These are phyloP conservation scores for Blastobotrys persicus DNA, from an alignment of 1,139 yeast species.

Conservation along the genomic window DNA sequence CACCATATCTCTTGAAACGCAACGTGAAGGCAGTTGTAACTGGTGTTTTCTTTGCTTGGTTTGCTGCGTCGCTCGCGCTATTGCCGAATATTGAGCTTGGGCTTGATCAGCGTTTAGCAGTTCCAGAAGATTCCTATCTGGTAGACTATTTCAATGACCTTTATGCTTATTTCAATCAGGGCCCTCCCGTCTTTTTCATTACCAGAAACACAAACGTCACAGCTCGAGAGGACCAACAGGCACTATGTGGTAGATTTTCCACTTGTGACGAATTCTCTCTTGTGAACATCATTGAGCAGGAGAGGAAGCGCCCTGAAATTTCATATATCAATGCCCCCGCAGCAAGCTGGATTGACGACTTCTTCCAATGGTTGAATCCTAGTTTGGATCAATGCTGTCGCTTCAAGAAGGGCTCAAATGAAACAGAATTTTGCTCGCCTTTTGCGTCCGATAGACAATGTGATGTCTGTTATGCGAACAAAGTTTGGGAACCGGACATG, in stretches of 20 bases:
- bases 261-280: conserved; percentile 77
- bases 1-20: conserved; percentile 55
- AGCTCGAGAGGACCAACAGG: conserved; percentile 57
- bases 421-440: conserved; percentile 61
- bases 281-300: conserved; percentile 84
- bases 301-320: conserved; percentile 59
- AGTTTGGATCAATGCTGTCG: conserved; percentile 83
- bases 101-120: conserved; percentile 83
- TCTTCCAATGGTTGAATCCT: conserved; percentile 83
- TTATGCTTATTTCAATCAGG: conserved; percentile 70
- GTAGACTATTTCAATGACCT: conserved; percentile 77
- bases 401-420: conserved; percentile 43
- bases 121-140: conserved; percentile 79
- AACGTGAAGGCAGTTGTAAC: conserved; percentile 51
- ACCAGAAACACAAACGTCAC: conserved; percentile 66
- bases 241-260: conserved; percentile 82
- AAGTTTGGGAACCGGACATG: conserved; percentile 67
- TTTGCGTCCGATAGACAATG: conserved; percentile 70
- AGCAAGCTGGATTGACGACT: conserved; percentile 92
- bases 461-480: conserved; percentile 61
- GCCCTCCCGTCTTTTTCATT: conserved; percentile 90
- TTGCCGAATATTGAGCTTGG: conserved; percentile 74
- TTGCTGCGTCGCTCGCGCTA: conserved; percentile 64
- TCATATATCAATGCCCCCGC: conserved; percentile 79
- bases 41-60: conserved; percentile 55